Evolutionary conservation across 1,284 basidiomycete species (phyloP), one percentile per base, ranked within the genome.

Genomic region (Calocybe gambosa): DNA sequence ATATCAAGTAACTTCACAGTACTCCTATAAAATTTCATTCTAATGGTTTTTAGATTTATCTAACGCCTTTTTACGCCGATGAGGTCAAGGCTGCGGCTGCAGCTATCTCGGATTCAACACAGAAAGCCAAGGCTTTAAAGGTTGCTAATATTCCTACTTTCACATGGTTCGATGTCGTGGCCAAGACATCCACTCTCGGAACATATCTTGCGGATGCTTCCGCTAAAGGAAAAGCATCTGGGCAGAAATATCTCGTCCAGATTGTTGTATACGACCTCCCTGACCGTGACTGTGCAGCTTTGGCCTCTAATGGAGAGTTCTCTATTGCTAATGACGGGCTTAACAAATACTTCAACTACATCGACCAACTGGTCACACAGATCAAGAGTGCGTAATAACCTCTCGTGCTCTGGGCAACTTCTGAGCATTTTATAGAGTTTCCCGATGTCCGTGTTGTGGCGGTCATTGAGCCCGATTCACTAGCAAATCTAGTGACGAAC

Each of bases 231-330:
- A 67, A 69, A 53, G 60, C 69, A 42, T 62, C 66, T 19, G 75
- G 75, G 35, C 62, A 68, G 46, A 75, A 77, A 56, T 71, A 73
- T 54, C 57, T 82, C 42, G 71, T 82, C 20, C 77, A 78, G 55
- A 80, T 82, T 50, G 78, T 82, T 52, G 73, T 82, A 38, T 81
- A 81, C 61, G 77, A 80, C 57, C 60, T 73, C 37, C 79, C 79
- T 35, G 77, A 79, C 53, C 77, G 80, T 64, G 80, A 82, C 54
- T 83, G 80, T 56, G 76, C 78, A 47, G 80, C 80, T 47, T 63
- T 68, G 53, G 78, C 80, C 19, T 82, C 80, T 37, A 82, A 82
- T 55, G 80, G 80, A 65, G 80, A 81, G 62, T 80, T 79, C 65
- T 65, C 63, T 43, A 77, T 80, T 55, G 73, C 74, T 42, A 63